A percentile compares a stretch with the other conserved stretches of the same genome.
Conservation (phyloP, 2,329 filamentous ascomycete genomes). For the Tolypocladium amazonense region DNA sequence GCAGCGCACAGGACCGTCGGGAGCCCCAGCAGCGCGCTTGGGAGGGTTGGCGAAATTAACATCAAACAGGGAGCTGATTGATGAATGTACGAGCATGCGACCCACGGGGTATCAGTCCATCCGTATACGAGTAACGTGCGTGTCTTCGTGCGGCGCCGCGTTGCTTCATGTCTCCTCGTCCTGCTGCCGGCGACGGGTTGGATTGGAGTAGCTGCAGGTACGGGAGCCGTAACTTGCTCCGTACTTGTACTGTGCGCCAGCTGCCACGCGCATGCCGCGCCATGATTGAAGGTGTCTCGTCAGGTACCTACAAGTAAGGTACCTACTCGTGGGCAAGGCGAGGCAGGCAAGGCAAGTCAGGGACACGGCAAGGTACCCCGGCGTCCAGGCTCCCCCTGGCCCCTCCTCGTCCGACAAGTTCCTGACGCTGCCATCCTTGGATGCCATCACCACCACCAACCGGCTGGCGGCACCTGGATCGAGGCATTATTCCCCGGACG, state of each 20-base stretch:
- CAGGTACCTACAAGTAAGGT: too few relatives aligned
- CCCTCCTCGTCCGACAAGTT: not conserved
- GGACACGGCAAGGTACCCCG: too few relatives aligned
- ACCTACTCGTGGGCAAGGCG: too few relatives aligned
- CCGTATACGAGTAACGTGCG: too few relatives aligned
- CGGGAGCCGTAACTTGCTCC: not conserved
- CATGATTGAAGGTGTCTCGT: too few relatives aligned
- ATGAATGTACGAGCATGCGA: not conserved
- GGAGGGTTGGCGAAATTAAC: constrained; percentile 3
- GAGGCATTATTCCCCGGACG: not conserved
- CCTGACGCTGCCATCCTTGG: not conserved
- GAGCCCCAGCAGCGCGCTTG: not conserved
- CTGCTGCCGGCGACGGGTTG: not conserved
- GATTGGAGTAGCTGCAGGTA: not conserved
- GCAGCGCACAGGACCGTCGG: not conserved
- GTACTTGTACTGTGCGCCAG: not conserved
- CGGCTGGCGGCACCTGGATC: not conserved
- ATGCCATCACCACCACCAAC: not conserved
- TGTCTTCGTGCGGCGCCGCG: too few relatives aligned
- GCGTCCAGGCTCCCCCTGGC: not conserved
- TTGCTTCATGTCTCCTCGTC: too few relatives aligned
- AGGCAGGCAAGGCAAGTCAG: too few relatives aligned
- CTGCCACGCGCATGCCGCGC: not conserved
- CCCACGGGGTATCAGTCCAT: not conserved
- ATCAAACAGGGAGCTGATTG: constrained; percentile 1